These are phyloP conservation scores for Peterozyma xylosa DNA, from an alignment of 805 yeast genomes.

Conservation along the genomic window DNA sequence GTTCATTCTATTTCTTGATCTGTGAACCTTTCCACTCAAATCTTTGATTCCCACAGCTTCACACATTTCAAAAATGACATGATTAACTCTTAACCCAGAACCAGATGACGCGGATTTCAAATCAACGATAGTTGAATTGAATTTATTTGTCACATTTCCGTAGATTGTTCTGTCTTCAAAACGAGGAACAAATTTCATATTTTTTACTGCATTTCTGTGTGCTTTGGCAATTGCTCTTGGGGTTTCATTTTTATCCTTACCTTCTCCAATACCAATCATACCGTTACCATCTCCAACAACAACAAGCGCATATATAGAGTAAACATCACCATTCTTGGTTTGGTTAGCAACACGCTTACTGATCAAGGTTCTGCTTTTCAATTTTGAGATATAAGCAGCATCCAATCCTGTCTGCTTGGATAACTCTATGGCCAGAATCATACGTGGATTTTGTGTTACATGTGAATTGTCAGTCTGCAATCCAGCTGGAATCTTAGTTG, in stretches of 20 bases:
- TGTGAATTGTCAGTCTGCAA: background rate
- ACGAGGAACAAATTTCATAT: slow-evolving; percentile 73
- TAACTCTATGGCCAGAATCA: slow-evolving; percentile 40
- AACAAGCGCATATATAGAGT: slow-evolving; percentile 73
- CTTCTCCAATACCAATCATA: slow-evolving; percentile 92
- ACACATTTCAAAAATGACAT: slow-evolving; percentile 83
- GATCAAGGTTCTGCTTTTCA: slow-evolving; percentile 59
- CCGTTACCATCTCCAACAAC: slow-evolving; percentile 93
- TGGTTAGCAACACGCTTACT: slow-evolving; percentile 82
- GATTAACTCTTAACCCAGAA: slow-evolving; percentile 87
- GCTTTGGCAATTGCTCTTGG: slow-evolving; percentile 75
- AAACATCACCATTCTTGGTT: slow-evolving; percentile 87
- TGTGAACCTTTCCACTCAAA: slow-evolving; percentile 82
- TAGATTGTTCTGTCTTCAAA: slow-evolving; percentile 87
- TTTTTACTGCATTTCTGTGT: slow-evolving; percentile 89
- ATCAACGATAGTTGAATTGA: slow-evolving; percentile 77
- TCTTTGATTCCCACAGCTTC: slow-evolving; percentile 92
- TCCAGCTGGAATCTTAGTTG: slow-evolving; percentile 8
- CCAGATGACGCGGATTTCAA: slow-evolving; percentile 89
- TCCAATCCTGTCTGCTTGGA: slow-evolving; percentile 61
- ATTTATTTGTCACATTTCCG: slow-evolving; percentile 76
- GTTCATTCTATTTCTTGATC: slow-evolving; percentile 91
- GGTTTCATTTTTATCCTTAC: slow-evolving; percentile 76
- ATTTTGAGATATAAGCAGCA: slow-evolving; percentile 48
- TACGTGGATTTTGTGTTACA: background rate